Evolutionary conservation across 2,329 filamentous ascomycete genomes (phyloP).

Genomic region (Penicillium corylophilum): DNA sequence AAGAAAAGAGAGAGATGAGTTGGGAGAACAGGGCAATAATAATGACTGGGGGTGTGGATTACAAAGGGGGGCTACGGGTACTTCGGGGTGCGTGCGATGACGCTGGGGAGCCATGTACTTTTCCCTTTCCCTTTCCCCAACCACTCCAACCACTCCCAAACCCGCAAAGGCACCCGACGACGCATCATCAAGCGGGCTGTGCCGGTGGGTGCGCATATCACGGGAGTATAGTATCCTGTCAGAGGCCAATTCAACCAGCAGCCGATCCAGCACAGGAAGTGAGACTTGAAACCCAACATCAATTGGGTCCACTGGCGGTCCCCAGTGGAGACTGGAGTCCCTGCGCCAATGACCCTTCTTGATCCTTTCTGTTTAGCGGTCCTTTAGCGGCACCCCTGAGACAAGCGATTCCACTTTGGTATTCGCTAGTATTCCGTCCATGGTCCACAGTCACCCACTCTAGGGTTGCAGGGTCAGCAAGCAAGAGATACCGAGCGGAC

Average conservation of each 20-base stretch:
- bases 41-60: not conserved
- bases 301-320: constrained; percentile 13
- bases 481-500: not conserved
- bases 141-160: too few relatives aligned
- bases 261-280: constrained; percentile 1
- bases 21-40: constrained; percentile 7
- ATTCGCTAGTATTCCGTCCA: constrained; percentile 6
- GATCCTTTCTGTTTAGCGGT: not conserved
- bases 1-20: constrained; percentile 8
- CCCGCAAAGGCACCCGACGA: constrained; percentile 1
- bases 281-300: constrained; percentile 2
- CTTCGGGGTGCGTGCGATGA: not conserved
- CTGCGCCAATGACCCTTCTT: constrained; percentile 3
- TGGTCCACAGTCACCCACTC: not conserved
- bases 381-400: not conserved
- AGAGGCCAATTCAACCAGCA: constrained; percentile 2
- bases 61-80: not conserved
- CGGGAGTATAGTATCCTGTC: constrained; percentile 1
- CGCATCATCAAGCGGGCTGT: constrained; percentile 25
- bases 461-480: constrained; percentile 1
- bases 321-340: constrained; percentile 1
- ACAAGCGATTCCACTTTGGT: not conserved
- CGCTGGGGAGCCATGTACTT: not conserved
- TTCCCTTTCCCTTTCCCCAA: not conserved
- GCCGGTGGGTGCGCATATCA: constrained; percentile 16